A percentile compares a stretch with the other conserved stretches of the same genome.
Evolutionary conservation across 257 asterid species (phyloP).

Genomic region (Petunia axillaris): DNA sequence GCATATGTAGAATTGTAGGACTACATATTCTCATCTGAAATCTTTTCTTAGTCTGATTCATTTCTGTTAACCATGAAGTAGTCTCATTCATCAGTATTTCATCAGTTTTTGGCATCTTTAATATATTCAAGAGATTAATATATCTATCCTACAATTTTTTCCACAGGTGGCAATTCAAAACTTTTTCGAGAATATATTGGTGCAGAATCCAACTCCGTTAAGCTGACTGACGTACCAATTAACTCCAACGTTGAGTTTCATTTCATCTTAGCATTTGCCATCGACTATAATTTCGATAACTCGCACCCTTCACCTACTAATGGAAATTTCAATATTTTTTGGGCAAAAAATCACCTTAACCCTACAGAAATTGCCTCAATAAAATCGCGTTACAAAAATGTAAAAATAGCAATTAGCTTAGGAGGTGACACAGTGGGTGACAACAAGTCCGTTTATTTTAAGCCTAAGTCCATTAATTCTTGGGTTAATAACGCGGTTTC

Average conservation of each 20-base stretch:
- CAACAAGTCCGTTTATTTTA: neutral
- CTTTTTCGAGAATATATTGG: constrained; percentile 33
- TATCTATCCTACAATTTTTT: neutral
- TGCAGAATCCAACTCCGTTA: constrained; percentile 26
- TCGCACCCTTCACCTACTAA: constrained; percentile 26
- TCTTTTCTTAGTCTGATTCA: no score
- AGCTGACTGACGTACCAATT: constrained; percentile 26
- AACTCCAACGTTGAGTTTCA: constrained; percentile 32
- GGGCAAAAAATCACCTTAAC: constrained; percentile 26
- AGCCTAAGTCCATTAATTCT: constrained; percentile 23
- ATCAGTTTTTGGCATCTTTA: no score
- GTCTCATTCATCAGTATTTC: no score
- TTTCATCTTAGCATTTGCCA: constrained; percentile 31
- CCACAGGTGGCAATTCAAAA: constrained; percentile 24
- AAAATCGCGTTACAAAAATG: constrained; percentile 17
- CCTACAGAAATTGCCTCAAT: constrained; percentile 24
- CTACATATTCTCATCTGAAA: no score
- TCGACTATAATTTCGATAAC: constrained; percentile 17
- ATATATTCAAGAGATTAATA: no score
- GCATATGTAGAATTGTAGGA: no score
- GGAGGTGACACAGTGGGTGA: constrained; percentile 23
- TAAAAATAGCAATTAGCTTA: constrained; percentile 29
- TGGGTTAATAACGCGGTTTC: constrained; percentile 35
- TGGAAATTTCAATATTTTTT: constrained; percentile 31
- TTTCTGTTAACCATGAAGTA: no score